Evolutionary conservation across 768 basidiomycete species (phyloP), one percentile per base, ranked within the genome.

Genomic region (Termitomyces sp.): DNA sequence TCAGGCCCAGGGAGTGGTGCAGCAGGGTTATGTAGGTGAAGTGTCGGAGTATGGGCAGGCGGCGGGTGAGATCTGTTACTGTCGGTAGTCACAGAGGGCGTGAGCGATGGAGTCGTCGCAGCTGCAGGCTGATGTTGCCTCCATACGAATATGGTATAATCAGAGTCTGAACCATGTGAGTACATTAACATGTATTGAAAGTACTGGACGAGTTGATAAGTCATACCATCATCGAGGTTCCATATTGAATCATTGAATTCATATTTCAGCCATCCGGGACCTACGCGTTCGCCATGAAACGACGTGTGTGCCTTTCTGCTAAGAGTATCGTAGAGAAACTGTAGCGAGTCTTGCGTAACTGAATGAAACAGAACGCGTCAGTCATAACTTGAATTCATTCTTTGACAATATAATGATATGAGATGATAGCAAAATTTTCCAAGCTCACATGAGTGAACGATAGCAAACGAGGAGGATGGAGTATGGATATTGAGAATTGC

Each of bases 111-210:
- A 57, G 65, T 49, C 61, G 62, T 36, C 62, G 49, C 40, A 16
- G 52, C 45, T n/a, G 27, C 25, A 10, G 69, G 64, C 35, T 73
- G 73, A 64, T 84, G 80, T 55, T 83, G 80, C 12, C 94, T 78
- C 85, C 90, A 89, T 35, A 77, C 74, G 59, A 94, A 91, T 56
- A 98, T 96, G 18, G 84, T 81, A 66, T 94, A 93, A 72, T 98
- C 94, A 11, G 89, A 85, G 38, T 91, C 94, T 79, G 51, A 2
- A 25, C 15, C 16, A 33, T 29, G 25, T 25, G 20, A 49, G 29
- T 25, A 40, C n/a, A 40, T 50, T 9, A 43, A 10, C 18, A 18
- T n/a, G 13, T 10, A n/a, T 23, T 27, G n/a, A n/a, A n/a, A n/a
- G n/a, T 12, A 35, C 16, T 16, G 12, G 33, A 31, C 15, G 18